phyloP scores from a whole-genome alignment of 805 yeast species.

The Starmerella kuoi region DNA sequence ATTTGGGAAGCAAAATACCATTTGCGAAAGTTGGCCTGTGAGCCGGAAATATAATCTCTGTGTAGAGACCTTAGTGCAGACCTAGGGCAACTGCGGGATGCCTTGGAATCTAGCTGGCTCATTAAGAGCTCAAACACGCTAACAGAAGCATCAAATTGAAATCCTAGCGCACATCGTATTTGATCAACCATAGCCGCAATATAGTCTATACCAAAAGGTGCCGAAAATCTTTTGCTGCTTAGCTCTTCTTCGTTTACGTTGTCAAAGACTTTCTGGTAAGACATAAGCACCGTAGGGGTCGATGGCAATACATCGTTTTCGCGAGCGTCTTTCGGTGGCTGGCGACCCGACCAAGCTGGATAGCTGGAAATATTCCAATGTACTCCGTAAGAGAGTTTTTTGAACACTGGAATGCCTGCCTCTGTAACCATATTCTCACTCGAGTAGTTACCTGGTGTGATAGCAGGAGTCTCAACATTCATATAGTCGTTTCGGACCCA shows the following conservation, averaged over 20 bases:
- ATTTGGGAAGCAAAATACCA: conserved; percentile 70
- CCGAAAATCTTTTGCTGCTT: neutral
- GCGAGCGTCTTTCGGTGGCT: neutral
- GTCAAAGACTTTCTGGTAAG: neutral
- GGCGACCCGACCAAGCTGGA: conserved; percentile 77
- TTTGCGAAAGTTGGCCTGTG: conserved; percentile 52
- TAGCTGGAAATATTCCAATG: conserved; percentile 45
- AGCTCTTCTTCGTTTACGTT: neutral
- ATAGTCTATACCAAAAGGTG: conserved; percentile 28
- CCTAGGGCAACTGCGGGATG: conserved; percentile 48
- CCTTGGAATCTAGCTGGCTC: conserved; percentile 53
- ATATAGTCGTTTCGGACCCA: conserved; percentile 1
- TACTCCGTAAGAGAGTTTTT: conserved; percentile 16
- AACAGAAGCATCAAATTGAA: conserved; percentile 51
- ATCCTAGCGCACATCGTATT: conserved; percentile 47
- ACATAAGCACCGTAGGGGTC: neutral
- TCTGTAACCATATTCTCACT: neutral
- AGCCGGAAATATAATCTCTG: conserved; percentile 65
- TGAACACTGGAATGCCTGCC: conserved; percentile 5
- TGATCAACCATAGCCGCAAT: conserved; percentile 47
- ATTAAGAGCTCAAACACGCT: conserved; percentile 58
- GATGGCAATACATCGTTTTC: neutral
- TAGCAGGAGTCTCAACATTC: neutral
- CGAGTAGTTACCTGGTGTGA: conserved; percentile 16
- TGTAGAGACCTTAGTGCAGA: conserved; percentile 50